These are phyloP conservation scores for Gaeumannomyces sp. DNA, from an alignment of 2,329 filamentous ascomycete species.

Conservation along the genomic window DNA sequence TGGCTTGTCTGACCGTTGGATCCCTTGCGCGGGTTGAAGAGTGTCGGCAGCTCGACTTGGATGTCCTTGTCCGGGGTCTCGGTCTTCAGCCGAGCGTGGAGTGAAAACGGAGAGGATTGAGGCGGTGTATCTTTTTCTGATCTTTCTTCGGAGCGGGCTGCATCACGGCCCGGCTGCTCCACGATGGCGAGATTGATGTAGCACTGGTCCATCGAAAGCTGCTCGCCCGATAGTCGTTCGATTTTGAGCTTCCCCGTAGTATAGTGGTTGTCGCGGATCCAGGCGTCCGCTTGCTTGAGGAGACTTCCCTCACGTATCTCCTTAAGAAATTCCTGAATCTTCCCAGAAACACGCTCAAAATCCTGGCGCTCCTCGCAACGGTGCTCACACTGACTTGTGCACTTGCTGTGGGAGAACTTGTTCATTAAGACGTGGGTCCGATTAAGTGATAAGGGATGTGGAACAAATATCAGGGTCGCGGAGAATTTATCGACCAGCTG, in stretches of 20 bases:
- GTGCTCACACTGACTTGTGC: no score
- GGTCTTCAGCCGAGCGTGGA: slow-evolving; percentile 22
- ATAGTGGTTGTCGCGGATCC: slow-evolving; percentile 21
- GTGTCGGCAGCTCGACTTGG: slow-evolving; percentile 19
- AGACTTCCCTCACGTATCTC: slow-evolving; percentile 15
- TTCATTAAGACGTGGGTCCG: slow-evolving; percentile 22
- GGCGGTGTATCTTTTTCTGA: slow-evolving; percentile 10
- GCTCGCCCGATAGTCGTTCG: slow-evolving; percentile 28
- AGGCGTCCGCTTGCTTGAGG: slow-evolving; percentile 17
- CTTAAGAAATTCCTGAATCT: slow-evolving; percentile 15
- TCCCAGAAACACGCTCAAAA: slow-evolving; percentile 16
- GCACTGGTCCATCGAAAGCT: slow-evolving; percentile 28
- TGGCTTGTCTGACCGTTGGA: slow-evolving; percentile 7
- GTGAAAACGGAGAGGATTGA: slow-evolving; percentile 21
- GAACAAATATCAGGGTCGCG: slow-evolving; percentile 20
- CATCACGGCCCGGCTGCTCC: slow-evolving; percentile 16
- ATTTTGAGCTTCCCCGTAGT: slow-evolving; percentile 22
- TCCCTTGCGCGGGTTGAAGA: slow-evolving; percentile 23
- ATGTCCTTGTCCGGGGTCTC: slow-evolving; percentile 17
- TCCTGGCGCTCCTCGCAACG: no score
- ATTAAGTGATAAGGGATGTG: slow-evolving; percentile 19
- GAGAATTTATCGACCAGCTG: slow-evolving; percentile 21
- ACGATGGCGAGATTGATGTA: slow-evolving; percentile 35
- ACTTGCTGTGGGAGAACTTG: slow-evolving; percentile 19
- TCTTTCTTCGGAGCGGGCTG: slow-evolving; percentile 7